These are phyloP conservation scores for Gossypium laxum DNA, from an alignment of 441 rosid genomes.

Conservation along the genomic window DNA sequence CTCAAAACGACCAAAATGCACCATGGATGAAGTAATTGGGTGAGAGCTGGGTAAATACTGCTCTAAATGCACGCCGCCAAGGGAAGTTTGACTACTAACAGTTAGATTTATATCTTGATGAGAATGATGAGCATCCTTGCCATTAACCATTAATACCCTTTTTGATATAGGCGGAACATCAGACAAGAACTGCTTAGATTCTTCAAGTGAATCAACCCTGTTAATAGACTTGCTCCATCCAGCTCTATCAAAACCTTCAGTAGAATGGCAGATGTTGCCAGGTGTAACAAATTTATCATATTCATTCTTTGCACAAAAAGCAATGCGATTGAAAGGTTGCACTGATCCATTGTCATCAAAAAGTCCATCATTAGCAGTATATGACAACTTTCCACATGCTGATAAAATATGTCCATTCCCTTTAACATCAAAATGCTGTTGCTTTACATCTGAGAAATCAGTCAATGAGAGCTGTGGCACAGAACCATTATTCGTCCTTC, in stretches of 20 bases:
- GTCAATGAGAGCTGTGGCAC: conserved; percentile 23
- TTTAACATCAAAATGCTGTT: conserved; percentile 28
- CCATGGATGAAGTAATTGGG: conserved; percentile 26
- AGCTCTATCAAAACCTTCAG: conserved; percentile 19
- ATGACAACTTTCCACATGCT: conserved; percentile 22
- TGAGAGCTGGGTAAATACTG: conserved; percentile 24
- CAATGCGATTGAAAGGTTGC: conserved; percentile 20
- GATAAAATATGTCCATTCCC: conserved; percentile 21
- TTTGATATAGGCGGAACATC: conserved; percentile 18
- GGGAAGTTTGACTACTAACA: conserved; percentile 18
- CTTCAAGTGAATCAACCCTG: conserved; percentile 24
- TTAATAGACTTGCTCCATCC: conserved; percentile 12
- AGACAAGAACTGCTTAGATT: conserved; percentile 23
- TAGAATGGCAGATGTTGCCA: conserved; percentile 25
- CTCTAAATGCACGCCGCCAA: conserved; percentile 18
- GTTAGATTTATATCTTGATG: conserved; percentile 23
- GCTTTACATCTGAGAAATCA: conserved; percentile 30
- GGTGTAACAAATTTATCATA: conserved; percentile 25
- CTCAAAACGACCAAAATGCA: conserved; percentile 22
- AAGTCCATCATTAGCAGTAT: conserved; percentile 24
- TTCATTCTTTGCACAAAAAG: conserved; percentile 22
- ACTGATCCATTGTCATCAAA: conserved; percentile 20
- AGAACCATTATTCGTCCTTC: conserved; percentile 23
- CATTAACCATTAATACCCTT: conserved; percentile 16
- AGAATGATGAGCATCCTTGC: conserved; percentile 21